Evolutionary conservation across 148 eudicot species (phyloP).

Genomic region (Salicornia ramosissima): DNA sequence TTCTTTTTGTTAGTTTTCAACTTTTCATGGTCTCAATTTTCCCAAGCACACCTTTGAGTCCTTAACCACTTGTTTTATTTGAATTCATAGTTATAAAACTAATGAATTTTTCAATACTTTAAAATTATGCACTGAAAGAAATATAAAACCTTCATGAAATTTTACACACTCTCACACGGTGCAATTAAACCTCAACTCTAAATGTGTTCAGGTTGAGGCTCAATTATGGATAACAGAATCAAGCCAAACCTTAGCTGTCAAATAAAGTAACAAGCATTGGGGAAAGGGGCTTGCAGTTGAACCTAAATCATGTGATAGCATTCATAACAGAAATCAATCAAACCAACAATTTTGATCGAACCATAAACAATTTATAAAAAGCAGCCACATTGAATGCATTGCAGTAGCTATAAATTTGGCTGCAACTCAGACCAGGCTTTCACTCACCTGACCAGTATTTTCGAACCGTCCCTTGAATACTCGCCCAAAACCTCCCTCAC

Average conservation of each 20-base stretch:
- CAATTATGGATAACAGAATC: no score
- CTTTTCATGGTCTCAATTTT: no score
- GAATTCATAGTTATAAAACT: no score
- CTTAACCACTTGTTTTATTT: no score
- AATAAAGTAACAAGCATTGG: background rate
- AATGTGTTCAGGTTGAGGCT: background rate
- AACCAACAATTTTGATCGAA: background rate
- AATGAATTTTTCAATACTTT: no score
- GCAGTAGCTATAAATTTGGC: background rate
- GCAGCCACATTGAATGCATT: background rate
- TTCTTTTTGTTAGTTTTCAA: no score
- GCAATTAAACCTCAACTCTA: background rate
- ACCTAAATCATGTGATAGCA: background rate
- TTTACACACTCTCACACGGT: no score
- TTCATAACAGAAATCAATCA: background rate
- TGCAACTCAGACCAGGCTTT: background rate
- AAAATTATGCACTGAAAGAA: no score
- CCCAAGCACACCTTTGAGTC: no score
- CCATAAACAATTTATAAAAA: background rate
- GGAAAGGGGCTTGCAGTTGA: background rate
- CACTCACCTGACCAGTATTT: conserved; percentile 25
- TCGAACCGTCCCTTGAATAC: conserved; percentile 33
- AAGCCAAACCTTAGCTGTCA: background rate
- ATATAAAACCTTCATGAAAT: no score
- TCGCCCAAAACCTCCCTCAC: conserved; percentile 43